Percentiles rank a stretch among this genome's conserved stretches.
Conservation (phyloP, 805 yeast genomes). For the Candida boleticola region DNA sequence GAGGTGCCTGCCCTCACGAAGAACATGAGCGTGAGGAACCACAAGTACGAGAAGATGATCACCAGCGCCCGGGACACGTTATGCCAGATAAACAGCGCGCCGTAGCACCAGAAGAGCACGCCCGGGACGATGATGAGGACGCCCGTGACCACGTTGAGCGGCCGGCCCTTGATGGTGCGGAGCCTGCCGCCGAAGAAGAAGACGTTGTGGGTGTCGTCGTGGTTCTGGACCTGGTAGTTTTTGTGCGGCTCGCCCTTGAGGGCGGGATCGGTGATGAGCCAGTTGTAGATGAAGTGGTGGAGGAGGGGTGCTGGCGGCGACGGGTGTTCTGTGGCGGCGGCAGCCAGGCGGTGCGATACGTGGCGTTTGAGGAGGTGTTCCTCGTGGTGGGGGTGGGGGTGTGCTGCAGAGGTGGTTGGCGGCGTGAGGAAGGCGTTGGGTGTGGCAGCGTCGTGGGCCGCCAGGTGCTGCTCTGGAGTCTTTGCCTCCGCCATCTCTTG, state of each 20-base stretch:
- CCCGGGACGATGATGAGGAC: conserved; percentile 40
- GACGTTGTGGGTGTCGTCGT: conserved; percentile 32
- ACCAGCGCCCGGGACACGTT: conserved; percentile 54
- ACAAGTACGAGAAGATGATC: conserved; percentile 56
- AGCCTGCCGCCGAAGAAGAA: conserved; percentile 69
- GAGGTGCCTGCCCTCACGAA: conserved; percentile 53
- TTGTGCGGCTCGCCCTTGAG: conserved; percentile 8
- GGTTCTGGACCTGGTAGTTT: conserved; percentile 46
- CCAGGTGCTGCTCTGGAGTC: too few relatives aligned
- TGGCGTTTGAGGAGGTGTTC: too few relatives aligned
- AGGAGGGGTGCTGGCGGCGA: too few relatives aligned
- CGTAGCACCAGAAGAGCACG: conserved; percentile 49
- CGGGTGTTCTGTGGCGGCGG: not conserved
- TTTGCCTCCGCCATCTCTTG: too few relatives aligned
- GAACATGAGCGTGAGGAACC: conserved; percentile 48
- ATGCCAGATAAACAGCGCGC: conserved; percentile 56
- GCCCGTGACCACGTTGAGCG: conserved; percentile 37
- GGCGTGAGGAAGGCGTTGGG: too few relatives aligned
- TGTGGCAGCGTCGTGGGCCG: too few relatives aligned
- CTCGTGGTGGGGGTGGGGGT: too few relatives aligned
- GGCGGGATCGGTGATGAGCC: conserved; percentile 29
- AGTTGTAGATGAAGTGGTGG: conserved; percentile 21
- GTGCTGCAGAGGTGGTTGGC: too few relatives aligned
- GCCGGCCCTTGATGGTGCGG: conserved; percentile 41
- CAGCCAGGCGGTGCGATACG: too few relatives aligned